Conservation (phyloP, 495 filamentous ascomycete genomes). For the Aspergillus asperescens region DNA sequence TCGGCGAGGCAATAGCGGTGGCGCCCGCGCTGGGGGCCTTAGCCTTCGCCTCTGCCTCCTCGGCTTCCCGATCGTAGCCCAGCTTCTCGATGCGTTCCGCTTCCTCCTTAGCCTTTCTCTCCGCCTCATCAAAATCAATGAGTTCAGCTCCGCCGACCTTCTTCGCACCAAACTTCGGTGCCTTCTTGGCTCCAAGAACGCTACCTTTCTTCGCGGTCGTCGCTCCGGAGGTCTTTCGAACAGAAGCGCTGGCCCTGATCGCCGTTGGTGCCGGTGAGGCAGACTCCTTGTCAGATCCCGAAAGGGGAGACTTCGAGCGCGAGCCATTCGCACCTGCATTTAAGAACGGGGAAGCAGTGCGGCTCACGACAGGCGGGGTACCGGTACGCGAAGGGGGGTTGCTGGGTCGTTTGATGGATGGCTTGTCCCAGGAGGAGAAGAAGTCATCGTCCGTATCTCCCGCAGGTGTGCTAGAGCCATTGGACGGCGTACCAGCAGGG, state of each 20-base stretch:
- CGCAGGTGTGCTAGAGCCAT: slow-evolving; percentile 64
- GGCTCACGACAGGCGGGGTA: slow-evolving; percentile 78
- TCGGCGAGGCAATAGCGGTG: slow-evolving; percentile 60
- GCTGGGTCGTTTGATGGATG: slow-evolving; percentile 91
- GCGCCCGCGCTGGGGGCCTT: slow-evolving; percentile 48
- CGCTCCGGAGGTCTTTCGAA: slow-evolving; percentile 62
- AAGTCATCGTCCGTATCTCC: slow-evolving; percentile 86
- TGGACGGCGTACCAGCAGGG: slow-evolving; percentile 51
- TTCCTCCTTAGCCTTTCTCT: slow-evolving; percentile 95
- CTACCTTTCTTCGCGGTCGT: slow-evolving; percentile 68
- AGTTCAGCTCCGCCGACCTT: slow-evolving; percentile 68
- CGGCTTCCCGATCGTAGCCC: slow-evolving; percentile 95
- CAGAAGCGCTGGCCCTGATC: slow-evolving; percentile 68
- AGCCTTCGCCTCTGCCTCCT: slow-evolving; percentile 59
- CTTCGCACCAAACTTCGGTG: slow-evolving; percentile 81
- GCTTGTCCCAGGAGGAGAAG: slow-evolving; percentile 98
- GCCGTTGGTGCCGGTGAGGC: slow-evolving; percentile 48
- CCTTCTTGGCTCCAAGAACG: slow-evolving; percentile 86
- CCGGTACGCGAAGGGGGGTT: slow-evolving; percentile 88
- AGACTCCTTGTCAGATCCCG: slow-evolving; percentile 50
- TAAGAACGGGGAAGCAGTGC: slow-evolving; percentile 84
- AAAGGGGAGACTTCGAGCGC: slow-evolving; percentile 77
- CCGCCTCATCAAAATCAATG: slow-evolving; percentile 95
- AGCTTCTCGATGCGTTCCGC: slow-evolving; percentile 93
- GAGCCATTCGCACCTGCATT: slow-evolving; percentile 62